These are phyloP conservation scores for Galerina sulciceps DNA, from an alignment of 768 basidiomycete genomes.

Conservation along the genomic window DNA sequence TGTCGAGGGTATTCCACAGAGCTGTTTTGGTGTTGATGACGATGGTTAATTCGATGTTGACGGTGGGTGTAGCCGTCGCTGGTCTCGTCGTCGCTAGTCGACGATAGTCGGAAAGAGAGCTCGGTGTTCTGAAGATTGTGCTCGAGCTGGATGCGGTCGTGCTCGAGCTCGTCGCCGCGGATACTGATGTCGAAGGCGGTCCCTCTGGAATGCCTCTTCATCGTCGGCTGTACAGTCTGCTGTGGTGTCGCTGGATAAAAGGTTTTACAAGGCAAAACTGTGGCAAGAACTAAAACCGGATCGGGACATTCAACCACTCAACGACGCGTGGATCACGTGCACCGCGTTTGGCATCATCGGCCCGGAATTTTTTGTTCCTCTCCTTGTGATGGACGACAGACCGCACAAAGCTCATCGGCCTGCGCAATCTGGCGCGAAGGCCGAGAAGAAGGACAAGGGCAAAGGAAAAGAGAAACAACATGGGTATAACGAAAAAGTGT, in stretches of 20 bases:
- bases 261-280: background rate
- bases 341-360: conserved; percentile 8
- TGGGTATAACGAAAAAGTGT: conserved; percentile 90
- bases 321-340: conserved; percentile 34
- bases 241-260: conserved; percentile 30
- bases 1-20: conserved; percentile 79
- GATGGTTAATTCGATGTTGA: conserved; percentile 17
- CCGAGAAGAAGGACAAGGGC: conserved; percentile 74
- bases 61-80: conserved; percentile 4
- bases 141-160: conserved; percentile 78
- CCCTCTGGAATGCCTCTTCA: conserved; percentile 41
- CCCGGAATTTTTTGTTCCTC: background rate
- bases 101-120: conserved; percentile 70
- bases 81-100: conserved; percentile 37
- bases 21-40: conserved; percentile 40
- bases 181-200: conserved; percentile 52
- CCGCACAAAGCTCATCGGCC: conserved; percentile 85
- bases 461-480: conserved; percentile 74
- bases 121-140: conserved; percentile 76
- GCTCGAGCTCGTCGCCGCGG: conserved; percentile 74
- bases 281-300: conserved; percentile 9
- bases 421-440: conserved; percentile 70
- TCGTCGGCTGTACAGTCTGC: conserved; percentile 20
- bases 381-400: conserved; percentile 63
- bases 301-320: conserved; percentile 22